phyloP scores from a whole-genome alignment of 352 stramenopile genomes.

The Halophytophthora batemanensis region DNA sequence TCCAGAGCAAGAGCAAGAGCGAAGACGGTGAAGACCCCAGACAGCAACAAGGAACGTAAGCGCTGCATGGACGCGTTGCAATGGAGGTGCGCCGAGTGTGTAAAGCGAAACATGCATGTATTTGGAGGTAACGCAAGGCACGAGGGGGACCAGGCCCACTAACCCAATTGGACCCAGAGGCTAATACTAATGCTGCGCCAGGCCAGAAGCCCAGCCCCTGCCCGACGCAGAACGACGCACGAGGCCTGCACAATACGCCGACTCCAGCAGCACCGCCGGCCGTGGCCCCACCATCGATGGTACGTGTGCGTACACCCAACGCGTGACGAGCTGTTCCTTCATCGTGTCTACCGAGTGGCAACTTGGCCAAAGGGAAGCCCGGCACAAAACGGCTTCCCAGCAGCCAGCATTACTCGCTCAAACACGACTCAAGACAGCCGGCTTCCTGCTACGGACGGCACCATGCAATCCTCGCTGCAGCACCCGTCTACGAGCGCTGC shows the following conservation, averaged over 20 bases:
- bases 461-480: constrained; percentile 18
- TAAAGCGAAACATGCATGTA: background rate
- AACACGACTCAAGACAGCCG: background rate
- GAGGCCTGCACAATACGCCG: constrained; percentile 7
- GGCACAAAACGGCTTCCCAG: constrained; percentile 2
- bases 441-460: constrained; percentile 8
- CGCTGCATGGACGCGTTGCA: no score
- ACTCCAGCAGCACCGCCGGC: constrained; percentile 8
- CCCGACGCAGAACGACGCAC: constrained; percentile 8
- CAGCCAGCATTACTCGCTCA: background rate
- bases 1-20: no score
- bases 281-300: constrained; percentile 6
- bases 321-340: constrained; percentile 24
- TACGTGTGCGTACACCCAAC: constrained; percentile 26
- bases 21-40: constrained; percentile 1
- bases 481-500: constrained; percentile 37
- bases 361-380: constrained; percentile 11
- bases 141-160: background rate
- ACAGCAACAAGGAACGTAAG: constrained; percentile 6
- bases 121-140: background rate
- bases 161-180: constrained; percentile 4
- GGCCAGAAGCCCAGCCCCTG: no score
- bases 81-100: no score
- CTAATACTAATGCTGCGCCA: constrained; percentile 24
- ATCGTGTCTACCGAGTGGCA: constrained; percentile 16